Conservation (phyloP, 768 basidiomycete species). For the Hypsizygus marmoreus region DNA sequence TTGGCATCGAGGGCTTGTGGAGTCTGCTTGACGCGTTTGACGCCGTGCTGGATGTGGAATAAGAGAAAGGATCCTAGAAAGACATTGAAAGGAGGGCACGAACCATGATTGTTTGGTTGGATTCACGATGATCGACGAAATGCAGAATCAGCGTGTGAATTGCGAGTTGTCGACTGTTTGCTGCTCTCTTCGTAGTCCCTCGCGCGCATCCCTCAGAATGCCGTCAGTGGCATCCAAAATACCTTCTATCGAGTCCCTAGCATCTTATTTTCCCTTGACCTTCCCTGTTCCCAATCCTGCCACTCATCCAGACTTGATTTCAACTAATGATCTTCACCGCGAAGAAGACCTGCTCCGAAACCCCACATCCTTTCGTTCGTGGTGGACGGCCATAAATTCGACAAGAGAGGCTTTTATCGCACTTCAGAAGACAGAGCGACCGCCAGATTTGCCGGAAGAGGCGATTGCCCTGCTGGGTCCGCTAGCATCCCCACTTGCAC, state of each 20-base stretch:
- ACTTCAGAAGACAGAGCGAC: conserved; percentile 57
- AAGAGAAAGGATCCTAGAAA: conserved; percentile 1
- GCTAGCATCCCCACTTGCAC: conserved; percentile 69
- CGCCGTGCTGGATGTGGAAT: conserved; percentile 56
- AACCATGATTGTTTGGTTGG: conserved; percentile 9
- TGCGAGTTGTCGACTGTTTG: not conserved
- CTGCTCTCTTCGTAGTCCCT: conserved; percentile 2
- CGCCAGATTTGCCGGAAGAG: conserved; percentile 49
- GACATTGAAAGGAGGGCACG: not conserved
- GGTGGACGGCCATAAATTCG: conserved; percentile 85
- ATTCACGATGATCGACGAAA: no score
- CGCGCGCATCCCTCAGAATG: conserved; percentile 37
- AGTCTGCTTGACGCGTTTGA: conserved; percentile 63
- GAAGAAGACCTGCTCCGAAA: conserved; percentile 95
- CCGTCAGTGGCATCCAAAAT: conserved; percentile 55
- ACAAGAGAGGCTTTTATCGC: conserved; percentile 66
- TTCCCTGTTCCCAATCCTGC: conserved; percentile 80
- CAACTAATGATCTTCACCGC: conserved; percentile 74
- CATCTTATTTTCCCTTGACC: conserved; percentile 78
- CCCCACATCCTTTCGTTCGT: conserved; percentile 87
- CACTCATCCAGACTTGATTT: conserved; percentile 75
- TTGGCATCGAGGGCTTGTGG: conserved; percentile 65
- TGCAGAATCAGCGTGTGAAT: conserved; percentile 13
- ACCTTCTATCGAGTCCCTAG: conserved; percentile 48
- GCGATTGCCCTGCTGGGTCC: conserved; percentile 70